Percentiles rank a stretch among this genome's conserved stretches.
Evolutionary conservation across 345 rosid species (phyloP).

Genomic region (Sisymbrium altissimum): DNA sequence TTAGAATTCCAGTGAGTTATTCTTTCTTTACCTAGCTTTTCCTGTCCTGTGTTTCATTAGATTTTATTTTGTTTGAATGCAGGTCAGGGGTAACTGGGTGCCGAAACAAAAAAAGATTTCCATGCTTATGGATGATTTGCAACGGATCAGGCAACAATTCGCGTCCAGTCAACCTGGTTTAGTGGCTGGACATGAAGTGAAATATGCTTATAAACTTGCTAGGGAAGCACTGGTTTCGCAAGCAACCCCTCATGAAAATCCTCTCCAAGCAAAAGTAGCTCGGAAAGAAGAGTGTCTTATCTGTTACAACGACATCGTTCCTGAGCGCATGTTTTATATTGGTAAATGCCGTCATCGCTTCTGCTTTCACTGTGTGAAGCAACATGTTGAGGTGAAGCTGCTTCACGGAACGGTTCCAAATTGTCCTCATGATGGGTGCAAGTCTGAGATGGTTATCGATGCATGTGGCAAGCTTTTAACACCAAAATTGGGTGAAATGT

Average conservation of each 20-base stretch:
- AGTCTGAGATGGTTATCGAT: constrained; percentile 46
- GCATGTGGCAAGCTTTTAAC: constrained; percentile 58
- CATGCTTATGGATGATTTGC: constrained; percentile 26
- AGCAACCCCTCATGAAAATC: constrained; percentile 37
- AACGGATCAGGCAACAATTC: constrained; percentile 7
- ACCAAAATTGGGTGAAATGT: constrained; percentile 47
- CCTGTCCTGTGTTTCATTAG: neutral
- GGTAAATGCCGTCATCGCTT: constrained; percentile 64
- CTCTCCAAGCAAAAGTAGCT: constrained; percentile 31
- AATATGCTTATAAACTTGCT: constrained; percentile 61
- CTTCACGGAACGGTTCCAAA: constrained; percentile 58
- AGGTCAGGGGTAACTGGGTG: constrained; percentile 19
- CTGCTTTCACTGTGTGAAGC: constrained; percentile 73
- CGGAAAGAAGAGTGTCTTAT: constrained; percentile 60
- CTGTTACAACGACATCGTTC: constrained; percentile 52
- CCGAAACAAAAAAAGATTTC: constrained; percentile 38
- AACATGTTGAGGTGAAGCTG: constrained; percentile 71
- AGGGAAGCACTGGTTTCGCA: constrained; percentile 65
- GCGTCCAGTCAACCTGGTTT: constrained; percentile 10
- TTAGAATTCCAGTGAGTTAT: neutral
- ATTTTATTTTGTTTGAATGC: neutral
- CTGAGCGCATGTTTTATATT: constrained; percentile 51
- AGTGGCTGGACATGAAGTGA: constrained; percentile 41
- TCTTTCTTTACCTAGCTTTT: neutral
- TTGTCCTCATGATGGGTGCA: constrained; percentile 74